Conservation (phyloP, 2,329 filamentous ascomycete genomes). For the Epichloe gansuensis region DNA sequence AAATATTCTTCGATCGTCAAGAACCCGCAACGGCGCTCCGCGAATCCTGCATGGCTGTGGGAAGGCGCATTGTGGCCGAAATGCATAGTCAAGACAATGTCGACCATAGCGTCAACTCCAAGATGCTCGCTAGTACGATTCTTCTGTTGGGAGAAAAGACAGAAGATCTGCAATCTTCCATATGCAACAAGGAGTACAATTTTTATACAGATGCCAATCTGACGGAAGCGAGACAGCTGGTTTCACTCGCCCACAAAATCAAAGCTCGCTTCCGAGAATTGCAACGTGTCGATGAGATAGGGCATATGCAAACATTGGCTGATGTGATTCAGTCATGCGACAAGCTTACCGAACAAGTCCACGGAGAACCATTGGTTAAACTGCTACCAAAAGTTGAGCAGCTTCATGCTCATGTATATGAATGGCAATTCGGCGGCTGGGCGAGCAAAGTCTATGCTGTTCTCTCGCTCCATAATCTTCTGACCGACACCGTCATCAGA, state of each 20-base stretch:
- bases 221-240: constrained; percentile 59
- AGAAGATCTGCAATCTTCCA: constrained; percentile 25
- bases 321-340: constrained; percentile 69
- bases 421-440: constrained; percentile 83
- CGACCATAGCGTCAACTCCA: constrained; percentile 30
- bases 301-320: constrained; percentile 59
- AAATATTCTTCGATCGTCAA: constrained; percentile 33
- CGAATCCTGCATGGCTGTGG: constrained; percentile 30
- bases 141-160: constrained; percentile 52
- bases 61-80: constrained; percentile 23
- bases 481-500: constrained; percentile 69
- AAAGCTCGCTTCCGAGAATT: constrained; percentile 62
- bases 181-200: constrained; percentile 48
- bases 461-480: constrained; percentile 54
- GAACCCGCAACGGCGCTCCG: constrained; percentile 30
- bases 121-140: constrained; percentile 53
- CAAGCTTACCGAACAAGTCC: constrained; percentile 59
- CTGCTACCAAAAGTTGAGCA: constrained; percentile 80
- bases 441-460: constrained; percentile 70
- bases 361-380: constrained; percentile 75
- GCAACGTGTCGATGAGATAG: constrained; percentile 50
- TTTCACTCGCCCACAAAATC: constrained; percentile 55
- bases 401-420: constrained; percentile 70
- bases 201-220: constrained; percentile 82
- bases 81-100: constrained; percentile 15